Base-by-base conservation (phyloP, 371 early-diverging fungal species). In the Phascolomyces articulosus region DNA sequence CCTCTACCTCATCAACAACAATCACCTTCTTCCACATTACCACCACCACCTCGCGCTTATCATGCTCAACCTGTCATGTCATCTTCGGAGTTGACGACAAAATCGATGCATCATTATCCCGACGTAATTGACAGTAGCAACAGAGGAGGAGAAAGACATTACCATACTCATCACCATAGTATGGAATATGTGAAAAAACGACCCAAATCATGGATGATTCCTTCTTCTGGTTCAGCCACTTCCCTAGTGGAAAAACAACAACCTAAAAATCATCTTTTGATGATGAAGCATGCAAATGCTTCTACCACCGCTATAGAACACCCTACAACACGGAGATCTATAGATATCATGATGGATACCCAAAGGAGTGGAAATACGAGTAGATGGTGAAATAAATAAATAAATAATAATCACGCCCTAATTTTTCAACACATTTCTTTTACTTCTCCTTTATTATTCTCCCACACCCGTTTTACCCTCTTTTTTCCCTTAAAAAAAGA, bases 191-290 rank as follows among this genome's bases (percentile, higher is more conserved):
- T 51, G n/a, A 62, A 62, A 34, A 40, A 53, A n/a, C 34, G 63
- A 20, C 63, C 63, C 2, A 54, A 41, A 9, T 62, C 63, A 34
- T 62, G 63, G 63, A 62, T 62, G 63, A 28, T 55, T 9, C 55
- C 63, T 13, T 62, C 63, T 1, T 24, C 55, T 9, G 40, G 41
- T 9, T 24, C 28, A 4, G 34, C 48, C 2, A 27, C 44, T 29
- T 21, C 53, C 16, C 16, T 48, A 10, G 13, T 58, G 58, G 40
- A 58, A 6, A 38, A 58, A 31, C 58, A 58, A 6, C 27, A 58
- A 31, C 58, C 38, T 18, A n/a, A 58, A 21, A 20, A 51, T 7
- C 7, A 24, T 20, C 11, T 24, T 10, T 18, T 51, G 2, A 20
- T 8, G 2, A 40, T 40, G 16, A 40, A 41, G 40, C 38, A 41